phyloP scores from a whole-genome alignment of 2,329 filamentous ascomycete genomes.

The Phialophora expanda region DNA sequence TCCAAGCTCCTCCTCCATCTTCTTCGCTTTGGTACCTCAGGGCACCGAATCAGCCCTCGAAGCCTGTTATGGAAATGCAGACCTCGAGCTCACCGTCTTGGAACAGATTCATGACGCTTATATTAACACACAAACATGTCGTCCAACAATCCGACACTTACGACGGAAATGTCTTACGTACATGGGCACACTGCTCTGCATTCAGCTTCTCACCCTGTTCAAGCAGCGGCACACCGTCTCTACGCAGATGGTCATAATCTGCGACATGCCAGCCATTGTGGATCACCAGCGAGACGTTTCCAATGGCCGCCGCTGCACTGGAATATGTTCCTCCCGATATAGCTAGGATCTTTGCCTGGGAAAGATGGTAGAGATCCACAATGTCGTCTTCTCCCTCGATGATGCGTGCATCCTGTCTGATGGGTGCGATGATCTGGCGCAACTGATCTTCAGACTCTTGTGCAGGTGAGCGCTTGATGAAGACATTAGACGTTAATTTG shows the following conservation, averaged over 20 bases:
- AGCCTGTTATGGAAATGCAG: neutral
- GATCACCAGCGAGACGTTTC: slow-evolving; percentile 7
- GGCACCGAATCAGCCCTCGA: neutral
- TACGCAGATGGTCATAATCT: slow-evolving; percentile 7
- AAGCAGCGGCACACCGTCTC: slow-evolving; percentile 7
- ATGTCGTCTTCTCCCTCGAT: slow-evolving; percentile 17
- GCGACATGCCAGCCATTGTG: slow-evolving; percentile 21
- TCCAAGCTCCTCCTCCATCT: neutral
- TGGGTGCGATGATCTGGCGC: slow-evolving; percentile 8
- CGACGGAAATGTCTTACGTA: neutral
- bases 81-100: neutral
- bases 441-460: slow-evolving; percentile 11
- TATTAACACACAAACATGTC: neutral
- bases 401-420: slow-evolving; percentile 1
- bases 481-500: slow-evolving; percentile 8
- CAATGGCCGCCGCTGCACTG: slow-evolving; percentile 6
- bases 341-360: slow-evolving; percentile 12
- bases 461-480: slow-evolving; percentile 8
- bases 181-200: neutral
- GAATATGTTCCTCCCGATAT: slow-evolving; percentile 7
- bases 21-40: neutral
- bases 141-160: neutral
- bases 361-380: slow-evolving; percentile 13
- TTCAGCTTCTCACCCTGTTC: slow-evolving; percentile 5
- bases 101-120: neutral